Base-by-base conservation (phyloP, 768 basidiomycete species). In the Tricholoma sp. region DNA sequence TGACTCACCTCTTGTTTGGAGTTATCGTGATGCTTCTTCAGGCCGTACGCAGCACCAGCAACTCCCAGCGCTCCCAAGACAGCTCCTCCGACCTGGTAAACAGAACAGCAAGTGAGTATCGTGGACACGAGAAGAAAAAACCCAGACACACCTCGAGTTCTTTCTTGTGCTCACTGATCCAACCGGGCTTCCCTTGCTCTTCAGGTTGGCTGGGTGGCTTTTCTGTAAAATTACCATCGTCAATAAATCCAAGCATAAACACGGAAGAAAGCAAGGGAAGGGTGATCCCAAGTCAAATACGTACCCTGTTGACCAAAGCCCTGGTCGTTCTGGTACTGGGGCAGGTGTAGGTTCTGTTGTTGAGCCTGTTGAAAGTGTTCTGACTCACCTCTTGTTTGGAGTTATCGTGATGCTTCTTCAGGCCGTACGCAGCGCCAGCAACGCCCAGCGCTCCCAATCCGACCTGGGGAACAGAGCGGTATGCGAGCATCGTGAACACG, bases 131-230 rank as follows among this genome's bases (percentile, higher is more conserved):
- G 16, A 45, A 16, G 29, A 35, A 21, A 18, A 37, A 56, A 12
- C 2, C 10, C 14, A 5, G 19, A 61, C 66, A 41, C 53, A 85
- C 85, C 73, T 80, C 79, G 32, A 86, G 73, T 59, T 84, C 68
- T 61, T 83, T 75, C 77, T 85, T 88, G 60, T 69, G 76, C 0
- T 82, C 64, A 4, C 82, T 81, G 52, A 71, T 80, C 85, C 84
- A 86, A 57, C 77, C 71, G 59, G 80, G 76, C 69, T 83, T 73
- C 39, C 78, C 71, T 50, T 82, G 79, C 55, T 82, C 77, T 16
- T 76, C 72, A 19, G 61, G 34, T 22, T 19, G 50, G 19, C 57
- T 21, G 22, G 49, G 52, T 19, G 18, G 39, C 16, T 54, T 29
- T n/a, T 24, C 53, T 29, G 16, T 18, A 21, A 21, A 27, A n/a